Evolutionary conservation across 1,284 basidiomycete species (phyloP).

Genomic region (Earliella scabrosa): DNA sequence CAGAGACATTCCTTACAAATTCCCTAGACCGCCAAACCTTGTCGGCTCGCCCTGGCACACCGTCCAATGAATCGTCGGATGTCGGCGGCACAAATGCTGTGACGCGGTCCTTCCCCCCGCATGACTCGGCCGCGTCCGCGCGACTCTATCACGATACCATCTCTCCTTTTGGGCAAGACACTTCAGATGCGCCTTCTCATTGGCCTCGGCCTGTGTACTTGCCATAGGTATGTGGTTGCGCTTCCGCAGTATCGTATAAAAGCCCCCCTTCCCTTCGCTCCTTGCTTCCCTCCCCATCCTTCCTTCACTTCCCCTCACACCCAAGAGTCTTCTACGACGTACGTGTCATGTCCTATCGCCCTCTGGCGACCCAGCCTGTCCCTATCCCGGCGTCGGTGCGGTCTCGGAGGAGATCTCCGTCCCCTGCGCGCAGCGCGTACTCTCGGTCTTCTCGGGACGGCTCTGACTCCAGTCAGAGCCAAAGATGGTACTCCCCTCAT

Average conservation of each 20-base stretch:
- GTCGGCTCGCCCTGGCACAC: slow-evolving; percentile 5
- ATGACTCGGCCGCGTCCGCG: slow-evolving; percentile 15
- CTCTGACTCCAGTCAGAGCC: slow-evolving; percentile 2
- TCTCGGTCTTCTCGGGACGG: not conserved
- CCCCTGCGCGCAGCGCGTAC: slow-evolving; percentile 6
- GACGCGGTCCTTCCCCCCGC: slow-evolving; percentile 9
- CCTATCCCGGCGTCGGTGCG: not conserved
- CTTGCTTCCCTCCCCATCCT: slow-evolving; percentile 1
- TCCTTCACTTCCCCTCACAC: slow-evolving; percentile 2
- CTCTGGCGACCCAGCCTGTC: not conserved
- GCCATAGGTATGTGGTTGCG: slow-evolving; percentile 13
- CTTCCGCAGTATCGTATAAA: slow-evolving; percentile 18
- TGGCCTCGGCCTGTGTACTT: slow-evolving; percentile 6
- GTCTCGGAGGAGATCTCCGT: slow-evolving; percentile 5
- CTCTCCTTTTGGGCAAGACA: slow-evolving; percentile 10
- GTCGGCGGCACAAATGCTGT: slow-evolving; percentile 21
- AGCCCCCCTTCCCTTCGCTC: not conserved
- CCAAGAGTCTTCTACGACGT: not conserved
- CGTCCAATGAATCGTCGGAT: slow-evolving; percentile 11
- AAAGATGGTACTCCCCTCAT: not conserved
- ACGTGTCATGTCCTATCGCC: slow-evolving; percentile 1
- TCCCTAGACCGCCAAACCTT: slow-evolving; percentile 8
- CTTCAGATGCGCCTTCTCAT: slow-evolving; percentile 3
- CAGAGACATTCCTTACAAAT: not conserved
- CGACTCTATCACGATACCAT: slow-evolving; percentile 12